Conservation (phyloP, 768 basidiomycete species). For the Solioccasus polychromus region DNA sequence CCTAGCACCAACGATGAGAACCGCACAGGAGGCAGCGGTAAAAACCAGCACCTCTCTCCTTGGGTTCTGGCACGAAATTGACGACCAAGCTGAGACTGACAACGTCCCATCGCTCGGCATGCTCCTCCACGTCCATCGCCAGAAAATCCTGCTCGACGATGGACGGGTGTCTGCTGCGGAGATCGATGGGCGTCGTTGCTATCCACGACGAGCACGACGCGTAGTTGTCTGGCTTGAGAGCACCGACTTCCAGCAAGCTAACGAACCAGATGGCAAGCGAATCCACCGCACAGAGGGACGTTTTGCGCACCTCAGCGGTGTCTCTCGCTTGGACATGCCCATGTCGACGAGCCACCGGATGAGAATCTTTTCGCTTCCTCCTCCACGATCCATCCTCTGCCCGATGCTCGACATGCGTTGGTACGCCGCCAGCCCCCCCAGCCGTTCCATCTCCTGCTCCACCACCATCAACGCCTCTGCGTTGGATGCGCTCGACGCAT, state of each 20-base stretch:
- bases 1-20: slow-evolving; percentile 39
- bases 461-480: slow-evolving; percentile 46
- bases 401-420: slow-evolving; percentile 82
- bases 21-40: background rate
- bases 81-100: slow-evolving; percentile 87
- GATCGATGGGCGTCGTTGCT: slow-evolving; percentile 70
- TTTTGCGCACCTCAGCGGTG: slow-evolving; percentile 31
- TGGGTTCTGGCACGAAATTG: slow-evolving; percentile 79
- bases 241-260: slow-evolving; percentile 88
- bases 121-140: slow-evolving; percentile 47
- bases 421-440: slow-evolving; percentile 81
- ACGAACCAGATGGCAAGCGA: background rate
- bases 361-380: slow-evolving; percentile 81
- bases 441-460: slow-evolving; percentile 54
- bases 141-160: slow-evolving; percentile 90
- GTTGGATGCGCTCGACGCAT: slow-evolving; percentile 13
- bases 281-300: slow-evolving; percentile 1
- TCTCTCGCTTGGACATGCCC: slow-evolving; percentile 29
- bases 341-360: slow-evolving; percentile 71
- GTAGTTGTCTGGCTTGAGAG: slow-evolving; percentile 83
- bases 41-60: slow-evolving; percentile 60
- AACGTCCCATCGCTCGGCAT: slow-evolving; percentile 65
- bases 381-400: slow-evolving; percentile 78
- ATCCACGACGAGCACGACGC: slow-evolving; percentile 67
- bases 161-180: slow-evolving; percentile 76